Evolutionary conservation across 495 filamentous ascomycete species (phyloP).

Genomic region (Tetracladium marchalianum): DNA sequence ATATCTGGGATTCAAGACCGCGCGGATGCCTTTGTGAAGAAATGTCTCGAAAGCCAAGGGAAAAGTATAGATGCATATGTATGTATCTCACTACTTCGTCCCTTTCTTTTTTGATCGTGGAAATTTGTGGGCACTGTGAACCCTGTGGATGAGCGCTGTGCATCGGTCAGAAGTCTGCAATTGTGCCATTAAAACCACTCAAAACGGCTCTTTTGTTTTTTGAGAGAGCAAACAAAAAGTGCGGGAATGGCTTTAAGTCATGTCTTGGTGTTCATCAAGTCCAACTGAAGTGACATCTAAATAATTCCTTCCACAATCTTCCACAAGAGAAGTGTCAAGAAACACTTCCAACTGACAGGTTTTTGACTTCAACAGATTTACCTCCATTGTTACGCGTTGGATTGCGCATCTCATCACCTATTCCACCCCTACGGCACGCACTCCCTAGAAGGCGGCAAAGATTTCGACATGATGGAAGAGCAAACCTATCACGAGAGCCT

Average conservation of each 20-base stretch:
- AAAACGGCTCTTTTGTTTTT: too few relatives aligned
- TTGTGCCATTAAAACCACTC: too few relatives aligned
- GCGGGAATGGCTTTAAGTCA: too few relatives aligned
- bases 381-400: constrained; percentile 54
- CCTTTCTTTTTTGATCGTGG: not conserved
- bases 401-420: constrained; percentile 54
- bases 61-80: constrained; percentile 48
- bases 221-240: too few relatives aligned
- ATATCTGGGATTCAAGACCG: constrained; percentile 44
- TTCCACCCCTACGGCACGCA: constrained; percentile 52
- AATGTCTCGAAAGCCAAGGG: constrained; percentile 31
- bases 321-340: too few relatives aligned
- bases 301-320: too few relatives aligned
- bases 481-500: constrained; percentile 55
- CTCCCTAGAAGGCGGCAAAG: constrained; percentile 37
- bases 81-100: constrained; percentile 11
- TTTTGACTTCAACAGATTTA: constrained; percentile 17
- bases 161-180: too few relatives aligned
- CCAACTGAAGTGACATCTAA: too few relatives aligned
- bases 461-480: constrained; percentile 55
- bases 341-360: not conserved
- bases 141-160: too few relatives aligned
- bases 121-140: too few relatives aligned
- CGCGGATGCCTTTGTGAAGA: constrained; percentile 39
- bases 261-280: too few relatives aligned